These are phyloP conservation scores for Ceratocystis eucalypticola DNA, from an alignment of 2,329 filamentous ascomycete genomes.

Conservation along the genomic window DNA sequence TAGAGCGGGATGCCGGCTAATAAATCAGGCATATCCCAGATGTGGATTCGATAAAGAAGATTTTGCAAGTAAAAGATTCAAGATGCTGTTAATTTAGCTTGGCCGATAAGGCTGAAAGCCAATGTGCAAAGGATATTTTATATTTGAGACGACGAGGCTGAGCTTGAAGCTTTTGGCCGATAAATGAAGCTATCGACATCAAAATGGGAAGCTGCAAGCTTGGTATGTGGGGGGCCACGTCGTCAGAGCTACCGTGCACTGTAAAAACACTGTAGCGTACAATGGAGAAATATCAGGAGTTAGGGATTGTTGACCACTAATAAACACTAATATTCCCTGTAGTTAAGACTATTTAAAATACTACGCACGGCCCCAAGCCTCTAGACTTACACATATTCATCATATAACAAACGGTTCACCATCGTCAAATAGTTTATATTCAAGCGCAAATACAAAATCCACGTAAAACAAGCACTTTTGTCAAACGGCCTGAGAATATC, in stretches of 20 bases:
- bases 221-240: conserved; percentile 3
- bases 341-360: neutral
- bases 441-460: conserved; percentile 7
- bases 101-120: neutral
- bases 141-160: neutral
- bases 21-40: neutral
- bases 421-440: conserved; percentile 8
- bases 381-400: neutral
- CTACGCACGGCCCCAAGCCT: neutral
- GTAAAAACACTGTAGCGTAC: neutral
- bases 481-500: conserved; percentile 31
- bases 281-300: neutral
- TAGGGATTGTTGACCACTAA: neutral
- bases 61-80: neutral
- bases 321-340: neutral
- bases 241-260: neutral
- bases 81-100: too few relatives aligned
- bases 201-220: conserved; percentile 1
- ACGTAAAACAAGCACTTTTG: conserved; percentile 6
- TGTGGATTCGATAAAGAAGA: neutral
- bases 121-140: neutral
- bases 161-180: neutral
- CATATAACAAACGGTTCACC: neutral
- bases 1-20: too few relatives aligned
- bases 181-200: conserved; percentile 7